These are phyloP conservation scores for Chamaenerion angustifolium DNA, from an alignment of 345 rosid species.

Conservation along the genomic window DNA sequence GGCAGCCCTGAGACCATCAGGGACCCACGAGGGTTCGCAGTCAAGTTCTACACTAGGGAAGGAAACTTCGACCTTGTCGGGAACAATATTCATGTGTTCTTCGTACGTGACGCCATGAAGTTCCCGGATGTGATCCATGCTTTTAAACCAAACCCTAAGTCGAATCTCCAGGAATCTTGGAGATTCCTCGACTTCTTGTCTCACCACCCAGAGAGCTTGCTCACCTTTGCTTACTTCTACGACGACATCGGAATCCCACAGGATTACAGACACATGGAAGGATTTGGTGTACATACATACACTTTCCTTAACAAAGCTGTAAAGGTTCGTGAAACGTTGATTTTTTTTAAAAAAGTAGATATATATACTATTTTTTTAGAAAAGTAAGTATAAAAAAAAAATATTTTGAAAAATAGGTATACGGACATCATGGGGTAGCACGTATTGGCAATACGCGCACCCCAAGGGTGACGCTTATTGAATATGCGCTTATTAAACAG, in stretches of 20 bases:
- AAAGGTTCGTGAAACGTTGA: not conserved
- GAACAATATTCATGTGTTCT: slow-evolving; percentile 8
- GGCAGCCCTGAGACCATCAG: slow-evolving; percentile 98
- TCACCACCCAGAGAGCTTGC: slow-evolving; percentile 11
- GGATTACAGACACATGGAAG: slow-evolving; percentile 7
- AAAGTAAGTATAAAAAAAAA: too few species aligned
- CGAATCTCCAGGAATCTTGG: slow-evolving; percentile 8
- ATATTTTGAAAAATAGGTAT: too few species aligned
- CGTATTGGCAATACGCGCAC: too few species aligned
- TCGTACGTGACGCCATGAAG: slow-evolving; percentile 8
- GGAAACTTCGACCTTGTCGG: slow-evolving; percentile 8
- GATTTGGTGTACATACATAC: slow-evolving; percentile 5
- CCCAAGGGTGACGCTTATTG: too few species aligned
- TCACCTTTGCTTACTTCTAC: slow-evolving; percentile 1
- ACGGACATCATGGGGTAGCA: too few species aligned
- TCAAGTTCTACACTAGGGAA: slow-evolving; percentile 90
- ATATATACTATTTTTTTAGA: too few species aligned
- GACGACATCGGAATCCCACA: slow-evolving; percentile 3
- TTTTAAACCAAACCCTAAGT: slow-evolving; percentile 6
- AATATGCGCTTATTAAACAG: too few species aligned
- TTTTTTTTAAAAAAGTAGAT: too few species aligned
- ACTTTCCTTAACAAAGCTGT: slow-evolving; percentile 2
- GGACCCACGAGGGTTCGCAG: too few species aligned
- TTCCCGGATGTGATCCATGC: slow-evolving; percentile 7
- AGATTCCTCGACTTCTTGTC: slow-evolving; percentile 10